A percentile compares a stretch with the other conserved stretches of the same genome.
These are phyloP conservation scores for Theobroma grandiflorum DNA, from an alignment of 441 rosid genomes.

Conservation along the genomic window DNA sequence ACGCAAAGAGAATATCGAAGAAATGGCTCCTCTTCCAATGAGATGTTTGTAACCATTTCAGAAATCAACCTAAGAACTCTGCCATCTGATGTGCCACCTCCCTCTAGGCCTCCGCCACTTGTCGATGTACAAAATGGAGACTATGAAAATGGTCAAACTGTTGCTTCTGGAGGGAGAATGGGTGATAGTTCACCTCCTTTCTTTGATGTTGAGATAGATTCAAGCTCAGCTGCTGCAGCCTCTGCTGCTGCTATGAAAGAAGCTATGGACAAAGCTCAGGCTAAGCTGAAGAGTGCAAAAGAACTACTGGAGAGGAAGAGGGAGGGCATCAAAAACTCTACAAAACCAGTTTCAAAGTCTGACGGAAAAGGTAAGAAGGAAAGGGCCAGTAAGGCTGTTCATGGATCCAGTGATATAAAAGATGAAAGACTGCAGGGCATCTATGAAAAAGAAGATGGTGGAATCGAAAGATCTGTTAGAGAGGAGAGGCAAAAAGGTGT, in stretches of 20 bases:
- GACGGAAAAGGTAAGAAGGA: slow-evolving; percentile 48
- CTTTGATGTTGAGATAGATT: slow-evolving; percentile 93
- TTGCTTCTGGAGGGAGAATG: slow-evolving; percentile 49
- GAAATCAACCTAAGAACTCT: slow-evolving; percentile 80
- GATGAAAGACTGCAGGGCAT: slow-evolving; percentile 32
- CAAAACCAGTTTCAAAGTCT: slow-evolving; percentile 41
- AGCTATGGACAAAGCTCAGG: slow-evolving; percentile 86
- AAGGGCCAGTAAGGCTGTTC: slow-evolving; percentile 33
- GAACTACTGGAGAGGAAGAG: slow-evolving; percentile 72
- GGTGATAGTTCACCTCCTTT: slow-evolving; percentile 67
- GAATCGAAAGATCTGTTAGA: slow-evolving; percentile 28
- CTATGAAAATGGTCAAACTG: slow-evolving; percentile 41
- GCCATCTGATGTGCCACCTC: slow-evolving; percentile 88
- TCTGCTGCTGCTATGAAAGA: slow-evolving; percentile 86
- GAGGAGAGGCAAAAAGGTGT: slow-evolving; percentile 40
- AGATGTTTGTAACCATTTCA: slow-evolving; percentile 74
- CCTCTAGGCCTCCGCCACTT: slow-evolving; percentile 75
- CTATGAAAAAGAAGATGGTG: slow-evolving; percentile 37
- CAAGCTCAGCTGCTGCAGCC: slow-evolving; percentile 69
- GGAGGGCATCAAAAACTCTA: slow-evolving; percentile 44
- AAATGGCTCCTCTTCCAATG: slow-evolving; percentile 49
- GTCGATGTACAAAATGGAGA: slow-evolving; percentile 49
- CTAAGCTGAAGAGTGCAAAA: slow-evolving; percentile 69
- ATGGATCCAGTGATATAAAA: slow-evolving; percentile 27
- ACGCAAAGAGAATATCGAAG: slow-evolving; percentile 43